A percentile compares a stretch with the other conserved stretches of the same genome.
Conservation (phyloP, 75 land plant genomes). For the Cryptomeria japonica region DNA sequence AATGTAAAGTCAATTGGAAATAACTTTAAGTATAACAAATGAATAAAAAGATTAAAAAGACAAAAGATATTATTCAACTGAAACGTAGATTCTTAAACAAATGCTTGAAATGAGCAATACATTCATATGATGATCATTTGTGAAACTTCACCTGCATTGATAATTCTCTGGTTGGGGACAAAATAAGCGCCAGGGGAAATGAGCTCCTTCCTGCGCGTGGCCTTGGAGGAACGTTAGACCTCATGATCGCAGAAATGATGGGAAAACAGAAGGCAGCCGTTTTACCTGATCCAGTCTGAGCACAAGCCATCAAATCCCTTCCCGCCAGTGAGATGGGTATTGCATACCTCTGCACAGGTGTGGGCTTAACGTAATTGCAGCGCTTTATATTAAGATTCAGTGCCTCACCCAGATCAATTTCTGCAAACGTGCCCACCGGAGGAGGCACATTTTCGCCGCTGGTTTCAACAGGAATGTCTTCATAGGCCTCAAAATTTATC, state of each 20-base stretch:
- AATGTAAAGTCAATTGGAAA: background rate
- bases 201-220: slow-evolving; percentile 64
- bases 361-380: slow-evolving; percentile 86
- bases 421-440: slow-evolving; percentile 72
- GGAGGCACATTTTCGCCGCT: slow-evolving; percentile 85
- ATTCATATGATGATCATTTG: background rate
- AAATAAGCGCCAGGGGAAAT: slow-evolving; percentile 71
- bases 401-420: slow-evolving; percentile 71
- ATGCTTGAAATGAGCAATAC: background rate
- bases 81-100: background rate
- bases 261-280: slow-evolving; percentile 94
- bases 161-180: slow-evolving; percentile 80
- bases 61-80: background rate
- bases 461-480: slow-evolving; percentile 88
- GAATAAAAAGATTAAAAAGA: no score
- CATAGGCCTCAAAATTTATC: slow-evolving; percentile 88
- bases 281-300: slow-evolving; percentile 80
- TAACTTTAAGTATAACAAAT: background rate
- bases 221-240: slow-evolving; percentile 43
- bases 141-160: slow-evolving; percentile 54
- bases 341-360: slow-evolving; percentile 82
- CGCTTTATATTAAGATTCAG: slow-evolving; percentile 72
- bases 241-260: slow-evolving; percentile 74
- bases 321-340: slow-evolving; percentile 78
- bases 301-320: slow-evolving; percentile 91